These are phyloP conservation scores for Tylopilus orsonianus DNA, from an alignment of 1,284 basidiomycete genomes.

Conservation along the genomic window DNA sequence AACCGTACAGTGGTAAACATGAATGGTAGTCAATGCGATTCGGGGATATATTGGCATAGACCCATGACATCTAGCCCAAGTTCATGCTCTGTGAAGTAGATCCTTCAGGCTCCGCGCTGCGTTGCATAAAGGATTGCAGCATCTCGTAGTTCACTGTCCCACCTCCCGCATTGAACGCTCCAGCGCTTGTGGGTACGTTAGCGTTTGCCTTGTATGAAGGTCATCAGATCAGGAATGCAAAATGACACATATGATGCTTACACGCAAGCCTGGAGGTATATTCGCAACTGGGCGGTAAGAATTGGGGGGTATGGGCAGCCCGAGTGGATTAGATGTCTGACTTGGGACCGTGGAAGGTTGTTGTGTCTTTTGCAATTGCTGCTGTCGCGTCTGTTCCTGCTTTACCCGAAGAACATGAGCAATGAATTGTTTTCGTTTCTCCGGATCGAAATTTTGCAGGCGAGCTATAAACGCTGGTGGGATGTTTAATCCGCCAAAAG, in stretches of 20 bases:
- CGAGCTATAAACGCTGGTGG: slow-evolving; percentile 17
- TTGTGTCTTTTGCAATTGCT: slow-evolving; percentile 33
- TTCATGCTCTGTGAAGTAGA: slow-evolving; percentile 27
- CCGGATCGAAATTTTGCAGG: slow-evolving; percentile 30
- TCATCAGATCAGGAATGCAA: slow-evolving; percentile 7
- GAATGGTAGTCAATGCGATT: not conserved
- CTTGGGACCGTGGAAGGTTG: slow-evolving; percentile 14
- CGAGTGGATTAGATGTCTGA: slow-evolving; percentile 18
- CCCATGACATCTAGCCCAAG: slow-evolving; percentile 10
- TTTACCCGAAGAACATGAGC: slow-evolving; percentile 19
- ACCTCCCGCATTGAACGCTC: slow-evolving; percentile 20
- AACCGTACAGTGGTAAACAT: slow-evolving; percentile 3
- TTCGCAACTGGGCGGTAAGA: slow-evolving; percentile 12
- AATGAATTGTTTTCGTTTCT: slow-evolving; percentile 20
- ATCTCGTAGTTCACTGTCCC: slow-evolving; percentile 50
- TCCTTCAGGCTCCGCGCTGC: slow-evolving; percentile 46
- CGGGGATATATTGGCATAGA: not conserved
- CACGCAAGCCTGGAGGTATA: slow-evolving; percentile 18
- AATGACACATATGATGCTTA: slow-evolving; percentile 10
- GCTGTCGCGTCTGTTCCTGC: slow-evolving; percentile 31
- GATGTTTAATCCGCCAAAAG: slow-evolving; percentile 1
- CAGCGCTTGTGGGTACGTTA: slow-evolving; percentile 5
- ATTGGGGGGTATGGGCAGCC: slow-evolving; percentile 12
- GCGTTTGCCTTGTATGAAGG: slow-evolving; percentile 16
- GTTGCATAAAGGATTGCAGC: slow-evolving; percentile 63